phyloP scores from a whole-genome alignment of 148 eudicot genomes.

The Amaranthus palmeri region DNA sequence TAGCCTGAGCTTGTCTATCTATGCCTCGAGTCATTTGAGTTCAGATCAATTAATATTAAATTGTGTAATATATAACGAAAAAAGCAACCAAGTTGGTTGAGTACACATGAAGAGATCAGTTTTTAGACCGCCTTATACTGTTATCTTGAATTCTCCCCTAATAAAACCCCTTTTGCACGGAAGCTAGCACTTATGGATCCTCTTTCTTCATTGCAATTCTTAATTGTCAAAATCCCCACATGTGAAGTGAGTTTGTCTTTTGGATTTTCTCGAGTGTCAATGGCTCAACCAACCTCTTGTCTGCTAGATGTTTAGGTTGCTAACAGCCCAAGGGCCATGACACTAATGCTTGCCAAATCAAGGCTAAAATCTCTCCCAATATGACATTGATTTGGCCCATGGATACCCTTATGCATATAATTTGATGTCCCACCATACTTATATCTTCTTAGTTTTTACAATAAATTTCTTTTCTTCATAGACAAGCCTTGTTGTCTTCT shows the following conservation, averaged over 20 bases:
- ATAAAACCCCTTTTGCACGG: slow-evolving; percentile 10
- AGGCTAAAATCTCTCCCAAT: slow-evolving; percentile 26
- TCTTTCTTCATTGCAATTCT: slow-evolving; percentile 9
- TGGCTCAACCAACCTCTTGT: slow-evolving; percentile 35
- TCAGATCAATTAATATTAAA: too few relatives aligned
- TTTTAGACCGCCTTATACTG: too few relatives aligned
- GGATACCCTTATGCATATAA: slow-evolving; percentile 24
- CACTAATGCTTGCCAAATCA: slow-evolving; percentile 11
- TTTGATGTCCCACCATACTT: slow-evolving; percentile 33
- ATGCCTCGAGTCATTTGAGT: too few relatives aligned
- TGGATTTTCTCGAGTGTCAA: slow-evolving; percentile 26
- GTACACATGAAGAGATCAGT: too few relatives aligned
- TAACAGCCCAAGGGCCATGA: slow-evolving; percentile 29
- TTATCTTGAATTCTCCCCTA: too few relatives aligned
- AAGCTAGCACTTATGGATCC: slow-evolving; percentile 19
- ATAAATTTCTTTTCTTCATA: slow-evolving; percentile 27
- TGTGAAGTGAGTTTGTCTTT: slow-evolving; percentile 22
- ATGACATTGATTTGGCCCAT: slow-evolving; percentile 18
- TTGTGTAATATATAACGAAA: too few relatives aligned
- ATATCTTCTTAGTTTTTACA: slow-evolving; percentile 13
- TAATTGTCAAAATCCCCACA: slow-evolving; percentile 27
- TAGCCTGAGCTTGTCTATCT: too few relatives aligned
- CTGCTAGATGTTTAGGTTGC: slow-evolving; percentile 31
- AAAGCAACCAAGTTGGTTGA: too few relatives aligned
- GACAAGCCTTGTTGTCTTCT: slow-evolving; percentile 34